Conservation (phyloP, 2,329 filamentous ascomycete species). For the Colletotrichum destructivum region DNA sequence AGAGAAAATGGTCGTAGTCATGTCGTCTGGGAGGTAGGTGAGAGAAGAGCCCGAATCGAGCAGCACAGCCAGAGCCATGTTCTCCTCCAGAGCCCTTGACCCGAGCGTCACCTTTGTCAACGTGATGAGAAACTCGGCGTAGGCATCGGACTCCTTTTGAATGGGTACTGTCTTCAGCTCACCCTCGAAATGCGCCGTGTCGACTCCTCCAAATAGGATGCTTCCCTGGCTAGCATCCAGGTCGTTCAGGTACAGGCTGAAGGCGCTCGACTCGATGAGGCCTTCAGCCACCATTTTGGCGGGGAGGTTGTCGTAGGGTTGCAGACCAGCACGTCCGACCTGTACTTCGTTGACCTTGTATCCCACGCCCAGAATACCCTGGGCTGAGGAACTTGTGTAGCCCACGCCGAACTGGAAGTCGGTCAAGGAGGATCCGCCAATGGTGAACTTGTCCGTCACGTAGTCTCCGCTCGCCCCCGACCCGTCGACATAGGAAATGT, state of each 20-base stretch:
- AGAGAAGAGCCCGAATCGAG: conserved; percentile 81
- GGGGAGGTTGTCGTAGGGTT: conserved; percentile 79
- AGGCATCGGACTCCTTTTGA: conserved; percentile 66
- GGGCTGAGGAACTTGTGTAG: conserved; percentile 70
- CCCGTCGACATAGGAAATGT: conserved; percentile 90
- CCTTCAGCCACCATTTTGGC: conserved; percentile 73
- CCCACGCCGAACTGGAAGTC: conserved; percentile 82
- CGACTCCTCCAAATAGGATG: conserved; percentile 83
- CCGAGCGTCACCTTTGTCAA: conserved; percentile 71
- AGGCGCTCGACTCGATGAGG: conserved; percentile 76
- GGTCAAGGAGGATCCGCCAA: conserved; percentile 68
- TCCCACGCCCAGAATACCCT: conserved; percentile 90
- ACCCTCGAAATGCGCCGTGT: conserved; percentile 75
- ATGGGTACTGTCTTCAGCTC: conserved; percentile 78
- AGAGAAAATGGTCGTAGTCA: conserved; percentile 69
- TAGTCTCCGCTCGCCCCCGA: conserved; percentile 85
- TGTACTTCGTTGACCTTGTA: conserved; percentile 86
- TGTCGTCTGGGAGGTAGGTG: conserved; percentile 74
- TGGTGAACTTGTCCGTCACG: conserved; percentile 78
- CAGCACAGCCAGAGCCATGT: conserved; percentile 73
- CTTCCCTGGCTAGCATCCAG: conserved; percentile 75
- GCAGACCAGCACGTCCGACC: conserved; percentile 68
- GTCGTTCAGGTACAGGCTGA: conserved; percentile 84
- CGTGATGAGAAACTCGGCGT: conserved; percentile 78
- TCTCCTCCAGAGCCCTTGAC: conserved; percentile 57